Base-by-base conservation (phyloP, 768 basidiomycete genomes). In the Dentipellis fragilis region DNA sequence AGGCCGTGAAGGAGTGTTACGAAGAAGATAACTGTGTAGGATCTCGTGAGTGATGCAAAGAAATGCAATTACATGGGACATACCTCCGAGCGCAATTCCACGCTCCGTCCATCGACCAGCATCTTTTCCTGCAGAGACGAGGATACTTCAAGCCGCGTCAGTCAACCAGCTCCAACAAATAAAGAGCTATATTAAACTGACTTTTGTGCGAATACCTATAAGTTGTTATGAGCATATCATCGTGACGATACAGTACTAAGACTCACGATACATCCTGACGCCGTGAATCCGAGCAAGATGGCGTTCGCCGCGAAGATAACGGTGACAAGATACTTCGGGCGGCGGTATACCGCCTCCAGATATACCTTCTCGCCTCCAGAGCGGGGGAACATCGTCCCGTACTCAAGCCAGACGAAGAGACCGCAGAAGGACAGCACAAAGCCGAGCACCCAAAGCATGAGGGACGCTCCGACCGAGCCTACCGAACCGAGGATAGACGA, bases 291-390 rank as follows among this genome's bases (percentile, higher is more conserved):
- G 10, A 75, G 67, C 38, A 80, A 42, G 46, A 80, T 77, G 0
- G 76, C 75, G 47, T 77, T 78, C 46, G 66, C 58, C 1, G 78
- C 74, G 52, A 79, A 80, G 14, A 80, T 64, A 10, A 77, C 66
- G 0, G 80, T 81, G 5, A 73, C 75, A 2, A 81, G 66, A 49
- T 73, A 75, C 56, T 66, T 71, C 5, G 80, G 79, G 38, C 65
- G 69, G 47, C 65, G 69, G 63, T 80, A 83, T 3, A 80, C 70
- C 0, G 75, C 79, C 63, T 83, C 82, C 23, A 81, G 68, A 59
- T 83, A 82, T 2, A 82, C 80, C 64, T 84, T 82, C 63, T 83
- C 82, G 6, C 81, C 81, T 10, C 81, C 80, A 11, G 77, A 80
- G 1, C 81, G 73, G 3, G 81, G 81, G 57, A 75, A 80, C 81